Percentiles rank a stretch among this genome's conserved stretches.
phyloP scores from a whole-genome alignment of 2,329 filamentous ascomycete genomes.

The Fusarium albidum region DNA sequence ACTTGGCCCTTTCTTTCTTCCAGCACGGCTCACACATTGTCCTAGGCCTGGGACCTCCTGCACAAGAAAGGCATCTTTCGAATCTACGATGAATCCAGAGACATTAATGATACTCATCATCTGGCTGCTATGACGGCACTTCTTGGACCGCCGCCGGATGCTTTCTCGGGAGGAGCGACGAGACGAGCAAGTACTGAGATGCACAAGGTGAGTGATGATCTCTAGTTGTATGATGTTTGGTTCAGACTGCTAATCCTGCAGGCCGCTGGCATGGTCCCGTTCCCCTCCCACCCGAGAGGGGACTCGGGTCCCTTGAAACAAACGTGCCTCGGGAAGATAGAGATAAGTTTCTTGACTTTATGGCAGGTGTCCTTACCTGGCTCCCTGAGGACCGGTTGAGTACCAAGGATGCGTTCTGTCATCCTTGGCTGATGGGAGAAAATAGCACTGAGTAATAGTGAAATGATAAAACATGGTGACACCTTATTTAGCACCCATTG shows the following conservation, averaged over 20 bases:
- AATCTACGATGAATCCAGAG: slow-evolving; percentile 35
- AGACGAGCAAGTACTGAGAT: slow-evolving; percentile 39
- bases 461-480: no score
- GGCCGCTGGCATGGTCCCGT: slow-evolving; percentile 39
- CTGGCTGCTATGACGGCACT: slow-evolving; percentile 41
- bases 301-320: slow-evolving; percentile 25
- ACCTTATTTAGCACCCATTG: no score
- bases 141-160: slow-evolving; percentile 39
- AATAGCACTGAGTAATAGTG: no score
- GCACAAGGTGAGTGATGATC: slow-evolving; percentile 32
- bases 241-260: slow-evolving; percentile 10
- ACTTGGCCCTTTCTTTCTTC: neutral
- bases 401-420: slow-evolving; percentile 31
- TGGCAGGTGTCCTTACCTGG: slow-evolving; percentile 37
- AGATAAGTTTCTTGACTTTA: slow-evolving; percentile 32
- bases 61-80: slow-evolving; percentile 33
- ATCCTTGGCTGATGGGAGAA: slow-evolving; percentile 40
- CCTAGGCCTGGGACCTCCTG: slow-evolving; percentile 40
- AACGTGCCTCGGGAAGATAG: slow-evolving; percentile 24
- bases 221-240: neutral
- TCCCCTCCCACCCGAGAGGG: slow-evolving; percentile 29
- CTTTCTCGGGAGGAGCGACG: slow-evolving; percentile 34
- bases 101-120: slow-evolving; percentile 40
- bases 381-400: slow-evolving; percentile 36
- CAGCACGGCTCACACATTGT: no score